Evolutionary conservation across 2,329 filamentous ascomycete species (phyloP).

Genomic region (Colletotrichum sp.): DNA sequence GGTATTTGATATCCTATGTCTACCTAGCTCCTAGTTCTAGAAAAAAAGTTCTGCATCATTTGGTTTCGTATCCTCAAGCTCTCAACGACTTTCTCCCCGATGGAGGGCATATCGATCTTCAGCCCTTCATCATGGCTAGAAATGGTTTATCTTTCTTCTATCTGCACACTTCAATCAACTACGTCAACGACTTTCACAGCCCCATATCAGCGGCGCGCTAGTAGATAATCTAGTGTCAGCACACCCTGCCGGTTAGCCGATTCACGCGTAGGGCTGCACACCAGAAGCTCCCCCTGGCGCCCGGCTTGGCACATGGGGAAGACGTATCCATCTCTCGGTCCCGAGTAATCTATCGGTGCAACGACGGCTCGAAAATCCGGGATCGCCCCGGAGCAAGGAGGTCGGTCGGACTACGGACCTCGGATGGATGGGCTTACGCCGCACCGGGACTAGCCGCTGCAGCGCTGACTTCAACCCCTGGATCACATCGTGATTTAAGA

Average conservation of each 20-base stretch:
- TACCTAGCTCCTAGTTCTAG: rapidly evolving
- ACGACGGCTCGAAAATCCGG: not conserved
- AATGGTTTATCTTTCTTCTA: not conserved
- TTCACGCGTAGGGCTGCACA: not conserved
- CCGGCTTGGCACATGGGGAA: not conserved
- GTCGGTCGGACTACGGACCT: not conserved
- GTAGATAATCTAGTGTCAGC: not conserved
- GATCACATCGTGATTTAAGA: not conserved
- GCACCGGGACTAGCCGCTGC: not conserved
- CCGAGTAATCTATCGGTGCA: not conserved
- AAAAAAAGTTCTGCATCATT: not conserved
- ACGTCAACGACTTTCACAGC: not conserved
- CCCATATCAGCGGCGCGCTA: not conserved
- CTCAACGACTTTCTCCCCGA: not conserved
- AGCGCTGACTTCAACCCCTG: not conserved
- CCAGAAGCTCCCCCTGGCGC: not conserved
- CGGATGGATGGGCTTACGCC: not conserved
- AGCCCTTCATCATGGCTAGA: not conserved
- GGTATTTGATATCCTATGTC: not conserved
- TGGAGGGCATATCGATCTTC: not conserved
- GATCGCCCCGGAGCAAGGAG: not conserved
- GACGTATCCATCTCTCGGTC: not conserved
- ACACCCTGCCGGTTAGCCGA: not conserved
- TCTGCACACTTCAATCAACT: not conserved
- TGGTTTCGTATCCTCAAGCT: not conserved